These are phyloP conservation scores for Pholiota molesta DNA, from an alignment of 768 basidiomycete species.

Conservation along the genomic window DNA sequence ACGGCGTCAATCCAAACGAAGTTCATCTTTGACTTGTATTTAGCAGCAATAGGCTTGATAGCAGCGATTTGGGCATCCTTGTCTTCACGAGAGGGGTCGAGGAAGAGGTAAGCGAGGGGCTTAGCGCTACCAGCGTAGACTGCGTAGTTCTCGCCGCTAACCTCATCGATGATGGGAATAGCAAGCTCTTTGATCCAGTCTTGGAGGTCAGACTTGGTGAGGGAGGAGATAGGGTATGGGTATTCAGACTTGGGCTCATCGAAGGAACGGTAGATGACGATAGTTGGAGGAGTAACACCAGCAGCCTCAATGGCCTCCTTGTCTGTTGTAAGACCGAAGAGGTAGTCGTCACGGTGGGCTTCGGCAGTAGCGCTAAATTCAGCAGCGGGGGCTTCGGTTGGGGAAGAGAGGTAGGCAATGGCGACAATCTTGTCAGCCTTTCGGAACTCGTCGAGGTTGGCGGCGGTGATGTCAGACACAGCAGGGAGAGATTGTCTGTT, in stretches of 20 bases:
- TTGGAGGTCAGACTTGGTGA: conserved; percentile 63
- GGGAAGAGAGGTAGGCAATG: conserved; percentile 80
- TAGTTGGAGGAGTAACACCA: conserved; percentile 76
- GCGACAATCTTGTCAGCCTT: conserved; percentile 88
- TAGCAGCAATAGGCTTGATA: conserved; percentile 76
- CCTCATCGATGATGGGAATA: conserved; percentile 88
- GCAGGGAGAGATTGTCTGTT: conserved; percentile 89
- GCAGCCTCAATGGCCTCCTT: conserved; percentile 66
- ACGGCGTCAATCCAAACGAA: conserved; percentile 98
- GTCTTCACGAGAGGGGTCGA: conserved; percentile 74
- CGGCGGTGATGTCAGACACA: conserved; percentile 77
- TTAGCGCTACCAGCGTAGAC: conserved; percentile 79
- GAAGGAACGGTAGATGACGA: conserved; percentile 91
- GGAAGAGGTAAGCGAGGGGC: conserved; percentile 93
- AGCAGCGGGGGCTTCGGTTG: conserved; percentile 67
- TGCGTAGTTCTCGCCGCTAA: conserved; percentile 92
- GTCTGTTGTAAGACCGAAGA: conserved; percentile 89
- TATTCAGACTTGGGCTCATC: conserved; percentile 80
- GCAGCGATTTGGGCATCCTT: conserved; percentile 67
- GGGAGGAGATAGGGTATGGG: conserved; percentile 62
- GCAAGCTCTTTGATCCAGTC: conserved; percentile 84
- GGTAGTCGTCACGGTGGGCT: conserved; percentile 88
- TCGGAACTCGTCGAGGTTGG: conserved; percentile 84
- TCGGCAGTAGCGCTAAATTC: conserved; percentile 84
- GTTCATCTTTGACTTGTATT: conserved; percentile 87